Percentiles rank a stretch among this genome's conserved stretches.
phyloP scores from a whole-genome alignment of 495 filamentous ascomycete species.

The Annulohypoxylon stygium region DNA sequence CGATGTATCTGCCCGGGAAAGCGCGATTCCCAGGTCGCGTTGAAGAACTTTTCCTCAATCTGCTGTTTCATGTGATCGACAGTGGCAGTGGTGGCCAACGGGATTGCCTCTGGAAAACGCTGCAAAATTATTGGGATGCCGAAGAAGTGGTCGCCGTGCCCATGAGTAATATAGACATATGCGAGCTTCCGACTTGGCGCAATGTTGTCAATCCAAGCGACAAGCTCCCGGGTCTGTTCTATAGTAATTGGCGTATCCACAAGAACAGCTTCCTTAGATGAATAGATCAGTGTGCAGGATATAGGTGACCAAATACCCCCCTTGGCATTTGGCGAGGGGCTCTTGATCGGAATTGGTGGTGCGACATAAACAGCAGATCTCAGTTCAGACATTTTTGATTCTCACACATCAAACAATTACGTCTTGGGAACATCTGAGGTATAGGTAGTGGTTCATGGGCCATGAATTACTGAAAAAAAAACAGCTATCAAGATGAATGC shows the following conservation, averaged over 20 bases:
- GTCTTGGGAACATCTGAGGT: no score
- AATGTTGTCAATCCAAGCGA: constrained; percentile 8
- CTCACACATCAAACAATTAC: no score
- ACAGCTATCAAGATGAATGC: no score
- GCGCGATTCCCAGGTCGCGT: background rate
- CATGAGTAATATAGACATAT: constrained; percentile 3
- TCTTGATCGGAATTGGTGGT: background rate
- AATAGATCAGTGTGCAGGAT: constrained; percentile 2
- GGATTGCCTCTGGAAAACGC: background rate
- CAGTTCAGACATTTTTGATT: background rate
- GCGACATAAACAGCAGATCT: constrained; percentile 5
- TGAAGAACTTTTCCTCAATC: background rate
- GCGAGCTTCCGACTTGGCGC: background rate
- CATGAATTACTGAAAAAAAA: no score
- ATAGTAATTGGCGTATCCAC: constrained; percentile 10
- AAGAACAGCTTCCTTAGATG: background rate
- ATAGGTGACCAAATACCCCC: background rate
- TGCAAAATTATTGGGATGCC: background rate
- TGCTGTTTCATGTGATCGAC: background rate
- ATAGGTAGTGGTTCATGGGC: no score
- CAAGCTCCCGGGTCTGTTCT: background rate
- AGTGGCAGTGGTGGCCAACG: background rate
- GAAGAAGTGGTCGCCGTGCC: constrained; percentile 8
- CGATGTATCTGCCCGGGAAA: background rate
- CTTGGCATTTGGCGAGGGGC: background rate